These are phyloP conservation scores for Lecanoromycetidae sp. DNA, from an alignment of 2,329 filamentous ascomycete genomes.

Conservation along the genomic window DNA sequence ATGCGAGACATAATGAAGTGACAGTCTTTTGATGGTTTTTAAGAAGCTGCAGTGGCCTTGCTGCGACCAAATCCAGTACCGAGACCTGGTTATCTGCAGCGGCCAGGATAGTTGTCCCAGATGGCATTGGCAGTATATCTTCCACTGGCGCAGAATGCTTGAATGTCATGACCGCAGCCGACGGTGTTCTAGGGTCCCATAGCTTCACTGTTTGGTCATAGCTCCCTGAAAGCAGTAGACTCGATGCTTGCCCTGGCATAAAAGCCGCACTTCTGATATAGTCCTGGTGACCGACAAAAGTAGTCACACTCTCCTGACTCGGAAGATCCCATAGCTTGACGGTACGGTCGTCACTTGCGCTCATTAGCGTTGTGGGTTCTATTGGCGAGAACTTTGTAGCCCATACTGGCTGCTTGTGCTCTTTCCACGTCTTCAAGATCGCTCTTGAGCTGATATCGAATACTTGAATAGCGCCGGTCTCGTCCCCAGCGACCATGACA, in stretches of 20 bases:
- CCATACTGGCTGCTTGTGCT: conserved; percentile 92
- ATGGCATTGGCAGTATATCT: conserved; percentile 72
- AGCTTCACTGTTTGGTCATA: conserved; percentile 90
- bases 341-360: conserved; percentile 81
- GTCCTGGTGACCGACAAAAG: conserved; percentile 77
- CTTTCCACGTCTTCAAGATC: conserved; percentile 88
- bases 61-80: conserved; percentile 84
- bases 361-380: conserved; percentile 78
- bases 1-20: conserved; percentile 71
- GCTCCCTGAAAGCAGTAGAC: conserved; percentile 74
- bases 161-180: conserved; percentile 73
- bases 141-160: conserved; percentile 87
- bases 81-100: conserved; percentile 77
- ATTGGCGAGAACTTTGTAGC: conserved; percentile 79
- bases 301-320: conserved; percentile 60
- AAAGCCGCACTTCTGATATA: conserved; percentile 84
- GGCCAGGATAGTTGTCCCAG: conserved; percentile 74
- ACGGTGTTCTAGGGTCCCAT: conserved; percentile 73
- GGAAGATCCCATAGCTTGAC: conserved; percentile 92
- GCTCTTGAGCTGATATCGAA: conserved; percentile 84
- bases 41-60: conserved; percentile 73
- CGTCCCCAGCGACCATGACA: conserved; percentile 81
- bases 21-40: conserved; percentile 97
- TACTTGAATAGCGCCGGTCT: conserved; percentile 83
- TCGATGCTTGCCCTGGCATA: conserved; percentile 59